Evolutionary conservation across 257 asterid species (phyloP).

Genomic region (Solanum verrucosum): DNA sequence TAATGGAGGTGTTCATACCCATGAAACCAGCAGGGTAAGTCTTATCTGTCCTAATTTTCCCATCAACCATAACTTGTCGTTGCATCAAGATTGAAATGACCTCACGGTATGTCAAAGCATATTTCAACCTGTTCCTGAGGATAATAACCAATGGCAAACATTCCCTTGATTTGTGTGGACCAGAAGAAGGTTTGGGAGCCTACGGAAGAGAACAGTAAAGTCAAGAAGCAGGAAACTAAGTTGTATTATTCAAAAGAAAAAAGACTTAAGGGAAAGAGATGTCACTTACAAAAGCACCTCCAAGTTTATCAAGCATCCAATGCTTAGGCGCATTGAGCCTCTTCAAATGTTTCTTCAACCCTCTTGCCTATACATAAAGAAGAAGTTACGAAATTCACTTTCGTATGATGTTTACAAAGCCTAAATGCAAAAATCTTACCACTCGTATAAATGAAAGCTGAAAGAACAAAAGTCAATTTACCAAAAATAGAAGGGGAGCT

Average conservation of each 20-base stretch:
- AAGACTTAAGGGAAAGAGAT: background rate
- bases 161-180: conserved; percentile 31
- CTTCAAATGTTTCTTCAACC: conserved; percentile 34
- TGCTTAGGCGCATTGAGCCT: conserved; percentile 35
- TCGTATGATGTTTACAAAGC: background rate
- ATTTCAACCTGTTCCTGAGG: conserved; percentile 19
- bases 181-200: conserved; percentile 34
- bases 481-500: background rate
- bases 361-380: conserved; percentile 16
- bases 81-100: conserved; percentile 18
- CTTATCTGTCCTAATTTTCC: conserved; percentile 14
- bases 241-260: background rate
- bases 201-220: background rate
- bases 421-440: background rate
- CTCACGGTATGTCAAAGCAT: conserved; percentile 23
- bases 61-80: conserved; percentile 14
- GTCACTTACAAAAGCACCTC: conserved; percentile 31
- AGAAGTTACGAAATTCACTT: background rate
- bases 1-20: conserved; percentile 9
- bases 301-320: conserved; percentile 36
- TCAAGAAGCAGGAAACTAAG: background rate
- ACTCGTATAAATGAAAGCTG: background rate
- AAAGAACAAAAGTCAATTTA: background rate
- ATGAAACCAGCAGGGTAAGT: conserved; percentile 20
- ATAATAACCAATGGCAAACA: conserved; percentile 25